These are phyloP conservation scores for Mucor piriformis DNA, from an alignment of 371 early-diverging fungal species.

Conservation along the genomic window DNA sequence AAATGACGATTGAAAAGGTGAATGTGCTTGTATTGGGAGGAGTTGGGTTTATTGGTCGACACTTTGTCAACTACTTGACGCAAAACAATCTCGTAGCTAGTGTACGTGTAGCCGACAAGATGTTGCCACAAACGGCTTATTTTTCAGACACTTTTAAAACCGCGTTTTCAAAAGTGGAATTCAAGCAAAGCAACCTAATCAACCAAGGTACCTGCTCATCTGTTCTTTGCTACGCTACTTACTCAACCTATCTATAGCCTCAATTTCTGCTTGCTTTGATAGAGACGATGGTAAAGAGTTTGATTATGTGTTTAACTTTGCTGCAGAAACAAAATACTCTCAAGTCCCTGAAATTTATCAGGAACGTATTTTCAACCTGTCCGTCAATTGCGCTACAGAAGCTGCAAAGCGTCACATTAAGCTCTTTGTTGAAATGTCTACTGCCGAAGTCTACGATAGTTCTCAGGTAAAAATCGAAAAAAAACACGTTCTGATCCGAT, in stretches of 20 bases:
- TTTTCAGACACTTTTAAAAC: constrained; percentile 66
- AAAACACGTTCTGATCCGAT: too few species aligned
- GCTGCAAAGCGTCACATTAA: constrained; percentile 79
- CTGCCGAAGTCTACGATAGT: constrained; percentile 87
- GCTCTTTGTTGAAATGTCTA: constrained; percentile 81
- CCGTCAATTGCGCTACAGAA: constrained; percentile 76
- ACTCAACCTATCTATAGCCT: too few species aligned
- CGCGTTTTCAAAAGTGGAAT: constrained; percentile 77
- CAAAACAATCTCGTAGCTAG: constrained; percentile 62
- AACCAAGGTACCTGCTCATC: constrained; percentile 82
- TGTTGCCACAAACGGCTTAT: constrained; percentile 84
- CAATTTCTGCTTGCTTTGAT: constrained; percentile 73
- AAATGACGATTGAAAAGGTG: constrained; percentile 20
- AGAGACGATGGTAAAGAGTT: constrained; percentile 67
- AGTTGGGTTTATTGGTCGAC: constrained; percentile 85
- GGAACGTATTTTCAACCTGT: constrained; percentile 78
- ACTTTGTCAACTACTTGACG: constrained; percentile 75
- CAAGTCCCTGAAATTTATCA: constrained; percentile 86
- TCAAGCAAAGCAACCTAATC: constrained; percentile 81
- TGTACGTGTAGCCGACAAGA: constrained; percentile 91
- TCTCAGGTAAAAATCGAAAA: constrained; percentile 58
- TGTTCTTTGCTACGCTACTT: too few species aligned
- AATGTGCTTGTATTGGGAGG: constrained; percentile 80
- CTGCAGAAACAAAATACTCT: constrained; percentile 90
- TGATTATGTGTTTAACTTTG: constrained; percentile 91